Conservation (phyloP, 176 grass and related monocot genomes). For the Rhynchospora pubera region DNA sequence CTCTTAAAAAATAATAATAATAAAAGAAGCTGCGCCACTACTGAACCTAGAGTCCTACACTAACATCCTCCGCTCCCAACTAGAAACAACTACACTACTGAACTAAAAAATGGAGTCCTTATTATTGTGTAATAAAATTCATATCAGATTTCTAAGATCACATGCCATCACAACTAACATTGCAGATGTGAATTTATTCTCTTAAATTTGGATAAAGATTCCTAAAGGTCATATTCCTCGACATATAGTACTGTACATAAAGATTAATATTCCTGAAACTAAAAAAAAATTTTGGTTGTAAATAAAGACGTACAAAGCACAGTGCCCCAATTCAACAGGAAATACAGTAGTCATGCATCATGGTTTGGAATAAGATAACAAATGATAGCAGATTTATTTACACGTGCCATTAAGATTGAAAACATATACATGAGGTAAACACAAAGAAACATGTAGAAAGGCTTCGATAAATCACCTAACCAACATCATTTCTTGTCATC, state of each 20-base stretch:
- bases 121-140: too few species aligned
- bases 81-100: too few species aligned
- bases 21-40: not conserved
- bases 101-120: too few species aligned
- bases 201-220: too few species aligned
- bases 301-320: not conserved
- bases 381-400: constrained; percentile 17
- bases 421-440: constrained; percentile 6
- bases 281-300: not conserved
- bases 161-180: too few species aligned
- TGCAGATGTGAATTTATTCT: too few species aligned
- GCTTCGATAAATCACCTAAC: not conserved
- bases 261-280: not conserved
- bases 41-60: too few species aligned
- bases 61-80: too few species aligned
- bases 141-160: too few species aligned
- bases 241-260: not conserved
- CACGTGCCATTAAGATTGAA: constrained; percentile 4
- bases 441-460: not conserved
- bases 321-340: not conserved
- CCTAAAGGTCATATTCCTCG: too few species aligned
- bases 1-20: too few species aligned
- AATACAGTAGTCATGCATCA: not conserved
- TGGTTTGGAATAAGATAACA: not conserved
- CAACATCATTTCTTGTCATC: constrained; percentile 29